These are phyloP conservation scores for Yamadazyma laniorum DNA, from an alignment of 805 yeast genomes.

Conservation along the genomic window DNA sequence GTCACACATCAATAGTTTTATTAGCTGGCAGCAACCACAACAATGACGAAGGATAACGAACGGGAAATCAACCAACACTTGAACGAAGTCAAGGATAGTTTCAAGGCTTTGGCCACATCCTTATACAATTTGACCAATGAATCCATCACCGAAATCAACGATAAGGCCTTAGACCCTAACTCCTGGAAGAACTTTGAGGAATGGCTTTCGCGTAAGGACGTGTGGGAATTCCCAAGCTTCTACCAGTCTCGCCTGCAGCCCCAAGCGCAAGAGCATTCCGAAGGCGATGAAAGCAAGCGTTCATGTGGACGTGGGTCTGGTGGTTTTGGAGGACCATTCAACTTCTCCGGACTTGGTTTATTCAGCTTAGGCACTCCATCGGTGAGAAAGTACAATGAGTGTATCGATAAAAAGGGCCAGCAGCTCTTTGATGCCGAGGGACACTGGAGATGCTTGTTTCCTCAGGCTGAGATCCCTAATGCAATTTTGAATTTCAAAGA, in stretches of 20 bases:
- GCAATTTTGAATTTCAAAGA: slow-evolving; percentile 27
- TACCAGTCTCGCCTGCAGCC: slow-evolving; percentile 7
- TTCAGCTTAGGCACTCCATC: slow-evolving; percentile 61
- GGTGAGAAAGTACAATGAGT: slow-evolving; percentile 55
- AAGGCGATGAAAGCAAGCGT: background rate
- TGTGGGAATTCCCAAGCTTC: slow-evolving; percentile 16
- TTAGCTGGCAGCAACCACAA: too few species aligned
- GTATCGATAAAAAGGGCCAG: slow-evolving; percentile 63
- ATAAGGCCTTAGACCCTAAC: slow-evolving; percentile 11
- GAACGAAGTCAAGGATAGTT: slow-evolving; percentile 23
- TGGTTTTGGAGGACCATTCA: slow-evolving; percentile 1
- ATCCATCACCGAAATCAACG: slow-evolving; percentile 22
- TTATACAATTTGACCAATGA: slow-evolving; percentile 24
- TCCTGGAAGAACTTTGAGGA: slow-evolving; percentile 1
- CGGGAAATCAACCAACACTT: slow-evolving; percentile 25
- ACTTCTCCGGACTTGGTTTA: slow-evolving; percentile 30
- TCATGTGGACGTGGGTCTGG: background rate
- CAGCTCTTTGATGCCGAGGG: slow-evolving; percentile 85
- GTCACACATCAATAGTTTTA: too few species aligned
- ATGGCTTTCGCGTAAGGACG: slow-evolving; percentile 6
- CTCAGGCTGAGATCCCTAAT: slow-evolving; percentile 44
- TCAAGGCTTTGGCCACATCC: slow-evolving; percentile 26
- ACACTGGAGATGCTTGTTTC: slow-evolving; percentile 88
- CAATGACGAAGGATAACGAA: slow-evolving; percentile 19
- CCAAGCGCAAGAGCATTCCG: background rate